Evolutionary conservation across 345 rosid genomes (phyloP).

Genomic region (Ceriops zippeliana): DNA sequence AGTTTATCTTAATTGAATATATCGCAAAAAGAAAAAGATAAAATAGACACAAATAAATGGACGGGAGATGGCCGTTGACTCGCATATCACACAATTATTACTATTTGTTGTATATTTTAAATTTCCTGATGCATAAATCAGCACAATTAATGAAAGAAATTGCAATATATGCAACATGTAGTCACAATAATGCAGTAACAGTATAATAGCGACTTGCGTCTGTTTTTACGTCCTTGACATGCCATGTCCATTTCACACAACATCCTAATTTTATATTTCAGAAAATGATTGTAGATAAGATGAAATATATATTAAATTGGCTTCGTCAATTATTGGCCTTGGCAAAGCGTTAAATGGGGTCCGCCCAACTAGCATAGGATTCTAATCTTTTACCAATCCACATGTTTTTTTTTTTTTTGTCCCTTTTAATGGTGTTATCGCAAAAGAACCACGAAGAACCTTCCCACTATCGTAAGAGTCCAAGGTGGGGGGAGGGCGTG

Average conservation of each 20-base stretch:
- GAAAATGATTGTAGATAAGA: background rate
- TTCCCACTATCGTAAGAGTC: constrained; percentile 31
- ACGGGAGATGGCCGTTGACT: no score
- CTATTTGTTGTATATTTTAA: no score
- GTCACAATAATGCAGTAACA: no score
- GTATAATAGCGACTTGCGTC: no score
- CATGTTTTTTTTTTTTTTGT: constrained; percentile 20
- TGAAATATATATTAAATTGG: background rate
- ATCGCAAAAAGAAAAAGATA: no score
- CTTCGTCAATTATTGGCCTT: constrained; percentile 37
- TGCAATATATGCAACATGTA: no score
- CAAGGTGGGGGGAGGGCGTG: constrained; percentile 29
- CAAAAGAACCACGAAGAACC: constrained; percentile 25
- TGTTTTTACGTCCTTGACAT: no score
- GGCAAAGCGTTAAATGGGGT: constrained; percentile 25
- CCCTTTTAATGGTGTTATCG: constrained; percentile 16
- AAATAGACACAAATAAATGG: no score
- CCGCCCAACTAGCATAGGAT: constrained; percentile 50
- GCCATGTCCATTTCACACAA: background rate
- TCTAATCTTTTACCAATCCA: constrained; percentile 37
- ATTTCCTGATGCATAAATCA: no score
- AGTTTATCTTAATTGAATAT: no score
- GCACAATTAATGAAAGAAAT: no score
- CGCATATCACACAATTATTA: no score
- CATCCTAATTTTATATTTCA: background rate